phyloP scores from a whole-genome alignment of 805 yeast species.

The Candida ponderosae region DNA sequence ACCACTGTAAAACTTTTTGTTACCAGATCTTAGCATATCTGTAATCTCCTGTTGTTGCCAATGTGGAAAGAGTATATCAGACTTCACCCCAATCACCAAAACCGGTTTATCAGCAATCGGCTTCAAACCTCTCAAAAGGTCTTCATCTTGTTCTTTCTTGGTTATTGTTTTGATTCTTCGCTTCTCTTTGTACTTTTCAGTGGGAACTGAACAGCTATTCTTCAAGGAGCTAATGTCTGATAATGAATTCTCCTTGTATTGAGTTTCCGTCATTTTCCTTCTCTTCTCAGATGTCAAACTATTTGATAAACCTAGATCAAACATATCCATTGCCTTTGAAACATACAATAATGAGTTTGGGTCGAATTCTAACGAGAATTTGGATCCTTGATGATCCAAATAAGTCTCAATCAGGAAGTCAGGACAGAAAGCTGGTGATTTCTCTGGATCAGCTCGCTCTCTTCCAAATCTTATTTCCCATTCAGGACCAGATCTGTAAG shows the following conservation, averaged over 20 bases:
- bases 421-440: slow-evolving; percentile 84
- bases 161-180: slow-evolving; percentile 43
- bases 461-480: slow-evolving; percentile 93
- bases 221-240: slow-evolving; percentile 12
- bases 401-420: slow-evolving; percentile 90
- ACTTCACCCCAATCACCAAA: slow-evolving; percentile 84
- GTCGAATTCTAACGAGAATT: slow-evolving; percentile 85
- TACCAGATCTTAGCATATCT: slow-evolving; percentile 38
- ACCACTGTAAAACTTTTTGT: slow-evolving; percentile 23
- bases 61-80: slow-evolving; percentile 85
- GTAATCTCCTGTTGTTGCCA: slow-evolving; percentile 90
- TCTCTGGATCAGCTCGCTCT: slow-evolving; percentile 71
- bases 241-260: slow-evolving; percentile 20
- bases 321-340: slow-evolving; percentile 91
- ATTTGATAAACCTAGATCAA: slow-evolving; percentile 59
- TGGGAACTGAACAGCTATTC: slow-evolving; percentile 28
- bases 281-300: slow-evolving; percentile 34
- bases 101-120: slow-evolving; percentile 57
- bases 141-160: slow-evolving; percentile 49
- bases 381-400: slow-evolving; percentile 91
- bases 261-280: slow-evolving; percentile 29
- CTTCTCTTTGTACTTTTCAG: slow-evolving; percentile 36
- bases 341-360: slow-evolving; percentile 83
- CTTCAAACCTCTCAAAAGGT: slow-evolving; percentile 57
- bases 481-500: slow-evolving; percentile 93